A percentile compares a stretch with the other conserved stretches of the same genome.
These are phyloP conservation scores for Vitis rotundifolia DNA, from an alignment of 164 flowering plant species.

Conservation along the genomic window DNA sequence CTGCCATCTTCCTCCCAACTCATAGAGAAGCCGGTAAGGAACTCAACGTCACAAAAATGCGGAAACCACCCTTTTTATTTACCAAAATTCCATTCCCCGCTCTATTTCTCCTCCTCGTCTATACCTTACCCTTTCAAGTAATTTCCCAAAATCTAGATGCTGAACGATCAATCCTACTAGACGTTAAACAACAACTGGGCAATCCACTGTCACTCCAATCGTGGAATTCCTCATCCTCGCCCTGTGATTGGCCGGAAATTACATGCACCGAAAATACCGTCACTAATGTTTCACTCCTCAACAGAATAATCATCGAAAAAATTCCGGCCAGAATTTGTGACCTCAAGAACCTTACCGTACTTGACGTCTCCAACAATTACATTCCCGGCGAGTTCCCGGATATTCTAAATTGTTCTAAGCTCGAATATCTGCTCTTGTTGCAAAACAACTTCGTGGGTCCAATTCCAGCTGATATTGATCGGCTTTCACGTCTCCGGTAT, in stretches of 20 bases:
- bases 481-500: constrained; percentile 33
- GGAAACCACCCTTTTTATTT: constrained; percentile 15
- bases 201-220: constrained; percentile 34
- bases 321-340: constrained; percentile 60
- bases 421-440: constrained; percentile 51
- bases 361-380: constrained; percentile 45
- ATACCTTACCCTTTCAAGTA: constrained; percentile 31
- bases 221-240: constrained; percentile 51
- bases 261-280: constrained; percentile 38
- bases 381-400: constrained; percentile 67
- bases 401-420: constrained; percentile 52
- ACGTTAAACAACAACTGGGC: constrained; percentile 38
- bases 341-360: constrained; percentile 39
- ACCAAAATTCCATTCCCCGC: not conserved
- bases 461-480: constrained; percentile 54
- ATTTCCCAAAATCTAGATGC: constrained; percentile 27
- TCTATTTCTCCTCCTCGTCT: constrained; percentile 23
- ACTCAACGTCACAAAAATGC: constrained; percentile 19
- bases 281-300: constrained; percentile 27
- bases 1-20: not conserved
- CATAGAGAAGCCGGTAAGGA: too few species aligned
- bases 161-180: constrained; percentile 41
- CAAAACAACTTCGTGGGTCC: constrained; percentile 60
- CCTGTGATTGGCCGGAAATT: constrained; percentile 62
- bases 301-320: constrained; percentile 21